These are phyloP conservation scores for Cubamyces sp. DNA, from an alignment of 768 basidiomycete genomes.

Conservation along the genomic window DNA sequence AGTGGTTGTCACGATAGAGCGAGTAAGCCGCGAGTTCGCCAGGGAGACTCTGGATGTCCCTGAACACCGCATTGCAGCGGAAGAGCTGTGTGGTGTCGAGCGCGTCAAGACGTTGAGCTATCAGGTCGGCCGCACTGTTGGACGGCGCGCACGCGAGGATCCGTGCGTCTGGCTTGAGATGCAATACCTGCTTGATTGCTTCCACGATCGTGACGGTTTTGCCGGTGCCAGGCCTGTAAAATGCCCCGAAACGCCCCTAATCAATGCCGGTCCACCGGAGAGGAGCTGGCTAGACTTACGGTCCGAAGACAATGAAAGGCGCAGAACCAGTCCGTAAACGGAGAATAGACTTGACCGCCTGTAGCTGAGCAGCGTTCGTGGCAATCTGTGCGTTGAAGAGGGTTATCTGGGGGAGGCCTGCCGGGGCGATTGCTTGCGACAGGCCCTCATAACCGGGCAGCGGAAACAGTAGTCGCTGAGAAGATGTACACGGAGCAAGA, in stretches of 20 bases:
- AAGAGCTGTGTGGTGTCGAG: constrained; percentile 49
- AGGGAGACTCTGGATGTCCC: constrained; percentile 44
- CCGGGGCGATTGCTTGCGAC: neutral
- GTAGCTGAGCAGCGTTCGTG: constrained; percentile 51
- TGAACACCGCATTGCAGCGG: constrained; percentile 61
- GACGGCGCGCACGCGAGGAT: constrained; percentile 70
- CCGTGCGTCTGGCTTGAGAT: constrained; percentile 42
- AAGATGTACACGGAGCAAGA: constrained; percentile 40
- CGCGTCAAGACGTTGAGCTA: constrained; percentile 46
- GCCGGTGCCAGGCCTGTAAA: constrained; percentile 52
- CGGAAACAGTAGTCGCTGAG: constrained; percentile 54
- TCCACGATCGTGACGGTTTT: constrained; percentile 72
- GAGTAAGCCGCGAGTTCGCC: constrained; percentile 44
- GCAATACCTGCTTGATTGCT: constrained; percentile 59
- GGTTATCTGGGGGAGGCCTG: constrained; percentile 29
- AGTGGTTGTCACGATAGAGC: constrained; percentile 40
- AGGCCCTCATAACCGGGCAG: constrained; percentile 12
- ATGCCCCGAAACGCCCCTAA: too few relatives aligned
- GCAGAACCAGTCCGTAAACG: constrained; percentile 48
- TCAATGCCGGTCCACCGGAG: neutral
- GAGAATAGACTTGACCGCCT: constrained; percentile 54
- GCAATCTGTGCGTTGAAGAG: constrained; percentile 38
- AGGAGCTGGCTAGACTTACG: constrained; percentile 44
- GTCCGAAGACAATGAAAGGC: constrained; percentile 66
- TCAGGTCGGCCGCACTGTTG: constrained; percentile 69